Evolutionary conservation across 2,329 filamentous ascomycete genomes (phyloP), one percentile per base, ranked within the genome.

Genomic region (Sarocladium kiliense): DNA sequence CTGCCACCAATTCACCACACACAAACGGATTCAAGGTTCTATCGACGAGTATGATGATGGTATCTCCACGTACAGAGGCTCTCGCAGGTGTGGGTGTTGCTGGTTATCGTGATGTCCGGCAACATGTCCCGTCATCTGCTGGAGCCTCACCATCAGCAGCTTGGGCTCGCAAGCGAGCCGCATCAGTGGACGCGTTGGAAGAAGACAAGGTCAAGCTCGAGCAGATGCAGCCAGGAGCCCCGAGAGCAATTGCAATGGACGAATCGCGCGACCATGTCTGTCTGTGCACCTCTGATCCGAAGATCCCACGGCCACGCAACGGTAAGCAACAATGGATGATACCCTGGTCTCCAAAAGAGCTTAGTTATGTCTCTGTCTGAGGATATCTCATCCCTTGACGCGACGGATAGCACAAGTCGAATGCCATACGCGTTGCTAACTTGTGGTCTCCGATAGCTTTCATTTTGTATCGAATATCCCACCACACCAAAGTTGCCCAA

Each of bases 391-490:
- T n/a, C n/a, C n/a, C n/a, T 32, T 30, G 56, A n/a, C 21, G 27
- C 12, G 19, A n/a, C n/a, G n/a, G n/a, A n/a, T n/a, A n/a, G n/a
- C n/a, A n/a, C n/a, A n/a, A n/a, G n/a, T n/a, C n/a, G n/a, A n/a
- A n/a, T n/a, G n/a, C n/a, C n/a, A n/a, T n/a, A n/a, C n/a, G n/a
- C n/a, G n/a, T n/a, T n/a, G n/a, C n/a, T n/a, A n/a, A n/a, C n/a
- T n/a, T n/a, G n/a, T n/a, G n/a, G n/a, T n/a, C n/a, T n/a, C n/a
- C n/a, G n/a, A n/a, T n/a, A 99, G 94, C 93, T 53, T 99, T 99
- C 75, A 99, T 99, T 62, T 79, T 99, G 63, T 99, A 96, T 75
- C 91, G 94, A 37, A 92, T 97, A 69, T 88, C 95, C 69, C 87
- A 94, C 65, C 93, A 97, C 71, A 85, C 88, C 18, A 78, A 84